These are phyloP conservation scores for Sporisorium graminicola DNA, from an alignment of 1,284 basidiomycete genomes.

Conservation along the genomic window DNA sequence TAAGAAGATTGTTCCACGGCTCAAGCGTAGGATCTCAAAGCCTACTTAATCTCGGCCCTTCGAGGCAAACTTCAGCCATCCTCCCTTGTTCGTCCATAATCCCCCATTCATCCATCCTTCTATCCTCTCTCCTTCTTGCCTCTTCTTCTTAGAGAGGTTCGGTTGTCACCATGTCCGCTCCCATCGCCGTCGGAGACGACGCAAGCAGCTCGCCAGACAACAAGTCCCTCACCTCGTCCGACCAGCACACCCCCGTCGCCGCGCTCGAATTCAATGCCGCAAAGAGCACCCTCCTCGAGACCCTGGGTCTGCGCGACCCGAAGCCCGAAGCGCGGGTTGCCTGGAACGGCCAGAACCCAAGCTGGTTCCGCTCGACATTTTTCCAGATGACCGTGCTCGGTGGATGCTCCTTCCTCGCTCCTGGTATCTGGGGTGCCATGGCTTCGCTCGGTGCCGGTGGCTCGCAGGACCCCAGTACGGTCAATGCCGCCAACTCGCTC, in stretches of 20 bases:
- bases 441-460: constrained; percentile 69
- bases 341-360: constrained; percentile 35
- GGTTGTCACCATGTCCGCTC: constrained; percentile 12
- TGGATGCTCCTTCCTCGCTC: constrained; percentile 67
- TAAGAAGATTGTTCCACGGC: background rate
- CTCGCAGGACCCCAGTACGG: constrained; percentile 54
- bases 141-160: background rate
- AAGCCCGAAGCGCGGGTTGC: constrained; percentile 34
- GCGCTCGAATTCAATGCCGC: background rate
- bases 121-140: background rate
- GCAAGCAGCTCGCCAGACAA: constrained; percentile 19
- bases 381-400: constrained; percentile 68
- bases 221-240: constrained; percentile 25
- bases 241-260: background rate
- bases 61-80: background rate
- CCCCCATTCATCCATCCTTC: background rate
- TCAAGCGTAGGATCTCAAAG: too few species aligned
- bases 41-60: constrained; percentile 3
- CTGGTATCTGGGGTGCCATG: constrained; percentile 69
- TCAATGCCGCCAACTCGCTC: constrained; percentile 69
- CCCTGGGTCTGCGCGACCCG: constrained; percentile 40
- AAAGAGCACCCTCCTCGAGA: constrained; percentile 32
- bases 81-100: too few species aligned
- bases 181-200: constrained; percentile 13
- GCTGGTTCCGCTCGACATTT: constrained; percentile 57